A percentile compares a stretch with the other conserved stretches of the same genome.
Evolutionary conservation across 1,284 basidiomycete genomes (phyloP).

Genomic region (Erythrobasidium hasegawianum): DNA sequence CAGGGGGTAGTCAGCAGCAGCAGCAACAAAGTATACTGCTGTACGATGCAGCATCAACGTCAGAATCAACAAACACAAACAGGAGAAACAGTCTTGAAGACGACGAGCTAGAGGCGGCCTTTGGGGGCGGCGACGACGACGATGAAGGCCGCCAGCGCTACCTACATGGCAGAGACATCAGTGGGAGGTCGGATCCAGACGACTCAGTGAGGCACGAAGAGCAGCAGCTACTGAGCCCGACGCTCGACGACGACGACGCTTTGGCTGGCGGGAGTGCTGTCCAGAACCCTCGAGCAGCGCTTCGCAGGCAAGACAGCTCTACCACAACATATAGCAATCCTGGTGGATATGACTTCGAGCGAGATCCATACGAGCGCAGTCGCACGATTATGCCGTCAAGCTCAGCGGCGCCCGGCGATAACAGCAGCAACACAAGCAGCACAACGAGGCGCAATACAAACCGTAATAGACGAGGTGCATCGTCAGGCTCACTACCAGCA

Average conservation of each 20-base stretch:
- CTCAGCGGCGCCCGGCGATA: background rate
- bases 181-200: constrained; percentile 7
- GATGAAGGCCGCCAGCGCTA: background rate
- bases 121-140: constrained; percentile 44
- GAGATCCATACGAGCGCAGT: constrained; percentile 59
- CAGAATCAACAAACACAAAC: background rate
- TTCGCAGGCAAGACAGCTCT: background rate
- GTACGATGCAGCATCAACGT: constrained; percentile 7
- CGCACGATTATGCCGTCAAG: constrained; percentile 4
- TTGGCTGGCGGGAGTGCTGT: background rate
- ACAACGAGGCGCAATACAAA: background rate
- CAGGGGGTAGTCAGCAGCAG: background rate
- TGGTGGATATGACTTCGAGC: constrained; percentile 73
- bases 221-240: constrained; percentile 34
- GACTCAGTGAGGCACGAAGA: constrained; percentile 24
- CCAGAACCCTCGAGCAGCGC: constrained; percentile 8
- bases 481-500: no score
- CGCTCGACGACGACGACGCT: background rate
- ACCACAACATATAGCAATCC: constrained; percentile 43
- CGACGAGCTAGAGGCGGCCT: constrained; percentile 47
- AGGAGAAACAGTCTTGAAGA: constrained; percentile 27
- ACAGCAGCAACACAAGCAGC: background rate
- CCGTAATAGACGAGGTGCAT: background rate
- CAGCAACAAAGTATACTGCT: background rate
- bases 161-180: background rate